A percentile compares a stretch with the other conserved stretches of the same genome.
phyloP scores from a whole-genome alignment of 176 grass and related monocot genomes.

The Oryza officinalis region DNA sequence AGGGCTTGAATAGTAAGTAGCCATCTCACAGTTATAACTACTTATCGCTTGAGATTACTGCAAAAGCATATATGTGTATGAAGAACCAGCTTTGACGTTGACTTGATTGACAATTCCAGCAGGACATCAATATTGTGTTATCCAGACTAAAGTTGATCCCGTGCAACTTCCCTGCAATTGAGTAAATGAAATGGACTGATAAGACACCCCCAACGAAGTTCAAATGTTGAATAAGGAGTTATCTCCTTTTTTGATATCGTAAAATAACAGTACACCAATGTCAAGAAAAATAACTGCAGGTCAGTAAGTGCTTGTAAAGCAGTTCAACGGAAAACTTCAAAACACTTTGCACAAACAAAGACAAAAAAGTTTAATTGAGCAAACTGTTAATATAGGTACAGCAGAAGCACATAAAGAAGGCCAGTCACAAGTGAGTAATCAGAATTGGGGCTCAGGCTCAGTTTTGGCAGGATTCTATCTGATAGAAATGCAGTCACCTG shows the following conservation, averaged over 20 bases:
- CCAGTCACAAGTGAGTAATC: neutral
- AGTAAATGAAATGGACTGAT: conserved; percentile 9
- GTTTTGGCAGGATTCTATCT: conserved; percentile 24
- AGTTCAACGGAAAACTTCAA: conserved; percentile 15
- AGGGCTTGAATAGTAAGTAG: conserved; percentile 77
- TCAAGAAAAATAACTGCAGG: neutral
- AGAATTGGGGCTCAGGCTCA: neutral
- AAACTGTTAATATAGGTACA: neutral
- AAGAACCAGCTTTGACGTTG: neutral
- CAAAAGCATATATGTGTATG: conserved; percentile 12
- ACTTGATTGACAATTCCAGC: conserved; percentile 24
- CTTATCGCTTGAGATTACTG: conserved; percentile 15
- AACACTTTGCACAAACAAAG: neutral
- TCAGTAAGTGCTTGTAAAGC: neutral
- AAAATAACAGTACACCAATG: neutral
- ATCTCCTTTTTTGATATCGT: neutral
- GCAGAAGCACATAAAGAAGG: conserved; percentile 5
- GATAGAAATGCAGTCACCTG: neutral
- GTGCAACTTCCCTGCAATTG: conserved; percentile 28
- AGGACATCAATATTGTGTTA: neutral
- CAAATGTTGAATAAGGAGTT: neutral
- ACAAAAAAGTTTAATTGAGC: neutral
- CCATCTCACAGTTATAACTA: conserved; percentile 42
- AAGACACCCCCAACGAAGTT: conserved; percentile 9
- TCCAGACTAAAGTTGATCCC: conserved; percentile 12